Conservation (phyloP, 768 basidiomycete species). For the Podaxis rugospora region DNA sequence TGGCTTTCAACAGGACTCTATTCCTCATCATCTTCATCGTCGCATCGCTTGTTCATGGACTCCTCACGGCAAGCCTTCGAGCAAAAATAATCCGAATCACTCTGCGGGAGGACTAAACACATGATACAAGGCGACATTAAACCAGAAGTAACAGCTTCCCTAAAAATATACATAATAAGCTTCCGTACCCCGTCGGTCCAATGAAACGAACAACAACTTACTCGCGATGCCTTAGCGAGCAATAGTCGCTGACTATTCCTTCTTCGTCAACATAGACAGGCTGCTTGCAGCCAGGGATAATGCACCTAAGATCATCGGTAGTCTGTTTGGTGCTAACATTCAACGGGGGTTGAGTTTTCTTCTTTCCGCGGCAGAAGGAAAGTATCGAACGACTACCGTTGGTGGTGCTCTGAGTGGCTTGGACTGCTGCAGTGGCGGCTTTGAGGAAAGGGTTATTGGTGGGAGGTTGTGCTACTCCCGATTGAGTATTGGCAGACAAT, state of each 20-base stretch:
- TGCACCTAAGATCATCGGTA: constrained; percentile 38
- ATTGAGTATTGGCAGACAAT: not conserved
- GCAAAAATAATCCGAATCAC: constrained; percentile 60
- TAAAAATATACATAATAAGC: constrained; percentile 18
- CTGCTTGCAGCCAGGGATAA: constrained; percentile 55
- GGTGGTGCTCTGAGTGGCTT: constrained; percentile 1
- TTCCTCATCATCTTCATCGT: constrained; percentile 8
- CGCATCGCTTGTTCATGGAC: constrained; percentile 45
- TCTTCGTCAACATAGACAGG: constrained; percentile 51
- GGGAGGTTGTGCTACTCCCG: not conserved
- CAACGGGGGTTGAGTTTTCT: constrained; percentile 26
- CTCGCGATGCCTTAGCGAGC: constrained; percentile 61
- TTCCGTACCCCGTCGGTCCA: not conserved
- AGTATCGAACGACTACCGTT: constrained; percentile 25
- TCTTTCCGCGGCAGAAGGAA: constrained; percentile 20
- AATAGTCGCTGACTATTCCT: constrained; percentile 50
- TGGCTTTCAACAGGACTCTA: constrained; percentile 1
- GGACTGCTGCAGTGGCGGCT: constrained; percentile 1
- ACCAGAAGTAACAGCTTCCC: constrained; percentile 55
- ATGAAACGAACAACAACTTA: constrained; percentile 27
- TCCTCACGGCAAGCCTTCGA: constrained; percentile 53
- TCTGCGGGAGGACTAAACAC: constrained; percentile 59
- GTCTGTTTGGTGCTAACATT: constrained; percentile 29
- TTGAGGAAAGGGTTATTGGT: constrained; percentile 30
- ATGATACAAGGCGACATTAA: constrained; percentile 56